Evolutionary conservation across 306 rosid species (phyloP).

Genomic region (Trifolium dubium): DNA sequence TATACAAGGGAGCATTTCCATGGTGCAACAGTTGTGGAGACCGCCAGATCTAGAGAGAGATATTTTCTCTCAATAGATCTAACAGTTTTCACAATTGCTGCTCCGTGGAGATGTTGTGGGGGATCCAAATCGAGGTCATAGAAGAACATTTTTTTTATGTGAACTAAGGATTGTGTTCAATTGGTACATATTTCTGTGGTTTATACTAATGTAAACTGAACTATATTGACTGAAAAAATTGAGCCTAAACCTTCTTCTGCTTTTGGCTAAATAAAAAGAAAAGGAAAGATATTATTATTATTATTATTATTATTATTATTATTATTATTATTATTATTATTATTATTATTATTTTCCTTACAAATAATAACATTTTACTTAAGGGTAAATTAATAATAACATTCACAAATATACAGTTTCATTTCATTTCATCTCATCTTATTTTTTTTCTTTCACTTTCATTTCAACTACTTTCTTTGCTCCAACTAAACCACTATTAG

Average conservation of each 20-base stretch:
- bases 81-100: neutral
- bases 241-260: neutral
- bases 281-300: too few relatives aligned
- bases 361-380: too few relatives aligned
- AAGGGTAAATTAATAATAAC: too few relatives aligned
- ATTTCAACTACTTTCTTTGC: neutral
- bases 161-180: slow-evolving; percentile 19
- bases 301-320: too few relatives aligned
- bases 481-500: too few relatives aligned
- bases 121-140: too few relatives aligned
- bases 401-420: too few relatives aligned
- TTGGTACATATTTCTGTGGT: slow-evolving; percentile 28
- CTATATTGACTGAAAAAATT: neutral
- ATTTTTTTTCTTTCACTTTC: neutral
- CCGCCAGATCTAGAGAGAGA: neutral
- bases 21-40: neutral
- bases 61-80: neutral
- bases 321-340: too few relatives aligned
- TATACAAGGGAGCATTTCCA: neutral
- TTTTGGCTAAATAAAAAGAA: too few relatives aligned
- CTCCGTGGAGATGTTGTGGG: neutral
- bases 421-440: neutral
- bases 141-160: slow-evolving; percentile 21
- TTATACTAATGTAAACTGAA: slow-evolving; percentile 11
- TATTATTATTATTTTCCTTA: too few relatives aligned